Evolutionary conservation across 208 protist genomes (phyloP), one percentile per base, ranked within the genome.

Genomic region (Crithidia expoeki): DNA sequence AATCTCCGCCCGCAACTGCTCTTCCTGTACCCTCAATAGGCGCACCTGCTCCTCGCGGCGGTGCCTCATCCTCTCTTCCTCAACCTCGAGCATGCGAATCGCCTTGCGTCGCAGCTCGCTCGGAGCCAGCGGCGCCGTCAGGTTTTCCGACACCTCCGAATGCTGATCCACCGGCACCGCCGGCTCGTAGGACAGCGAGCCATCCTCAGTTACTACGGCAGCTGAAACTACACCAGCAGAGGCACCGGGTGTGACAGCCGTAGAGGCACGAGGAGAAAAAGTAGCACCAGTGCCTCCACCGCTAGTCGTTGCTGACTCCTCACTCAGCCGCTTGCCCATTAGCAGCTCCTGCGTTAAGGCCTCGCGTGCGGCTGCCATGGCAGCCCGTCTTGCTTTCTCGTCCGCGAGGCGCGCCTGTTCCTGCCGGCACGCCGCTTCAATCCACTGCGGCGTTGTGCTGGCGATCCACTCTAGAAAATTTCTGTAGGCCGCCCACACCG

Each of bases 21-120:
- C 71, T 51, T 87, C 79, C 49, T 78, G 71, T 63, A 76, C 76
- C 38, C 74, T 65, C 34, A 72, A 58, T 58, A 72, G 32, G n/a
- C 68, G 68, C 34, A 72, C 46, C 63, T 85, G 74, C 63, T 62
- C 27, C 51, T 88, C 83, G 12, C 84, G 71, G 23, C 77, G 74
- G 10, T 44, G 66, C 44, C 75, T 76, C 52, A 88, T 72, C 47
- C 69, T 63, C 16, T 68, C 70, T 68, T 95, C 80, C 63, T 95
- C 83, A 10, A 75, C 74, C 70, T 89, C 85, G 11, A 93, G 83
- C 84, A 95, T 87, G 23, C 63, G 67, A 56, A 93, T 95, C 11
- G 87, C 87, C 59, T 89, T 84, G 16, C 51, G 81, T 2, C 90
- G 80, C 58, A 93, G 67, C 56, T 58, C 51, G n/a, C 57, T 73